A percentile compares a stretch with the other conserved stretches of the same genome.
Evolutionary conservation across 2,329 filamentous ascomycete genomes (phyloP).

Genomic region (Aspergillus pseudotamarii): DNA sequence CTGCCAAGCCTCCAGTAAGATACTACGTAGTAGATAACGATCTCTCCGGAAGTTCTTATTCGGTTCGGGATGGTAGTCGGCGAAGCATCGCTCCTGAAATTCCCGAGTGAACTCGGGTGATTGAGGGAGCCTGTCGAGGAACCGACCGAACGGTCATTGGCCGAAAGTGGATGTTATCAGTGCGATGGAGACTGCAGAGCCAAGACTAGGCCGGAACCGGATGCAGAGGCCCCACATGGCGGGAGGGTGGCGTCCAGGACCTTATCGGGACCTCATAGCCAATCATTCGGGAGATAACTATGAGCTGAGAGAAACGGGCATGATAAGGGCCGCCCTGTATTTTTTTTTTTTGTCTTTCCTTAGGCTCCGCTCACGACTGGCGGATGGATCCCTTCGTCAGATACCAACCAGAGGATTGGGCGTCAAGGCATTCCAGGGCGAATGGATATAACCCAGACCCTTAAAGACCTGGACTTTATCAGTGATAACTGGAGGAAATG

Average conservation of each 20-base stretch:
- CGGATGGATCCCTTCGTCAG: background rate
- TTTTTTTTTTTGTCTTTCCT: background rate
- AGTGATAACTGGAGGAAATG: background rate
- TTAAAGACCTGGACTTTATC: background rate
- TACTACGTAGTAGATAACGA: background rate
- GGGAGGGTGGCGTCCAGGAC: slow-evolving; percentile 17
- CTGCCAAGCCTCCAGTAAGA: background rate
- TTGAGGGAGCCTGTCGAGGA: slow-evolving; percentile 9
- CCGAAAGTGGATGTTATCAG: slow-evolving; percentile 21
- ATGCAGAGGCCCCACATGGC: slow-evolving; percentile 10
- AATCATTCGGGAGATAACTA: slow-evolving; percentile 18
- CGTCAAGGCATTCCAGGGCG: background rate
- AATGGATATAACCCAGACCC: background rate
- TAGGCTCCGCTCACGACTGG: background rate
- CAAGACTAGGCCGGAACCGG: slow-evolving; percentile 12
- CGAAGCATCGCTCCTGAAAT: slow-evolving; percentile 8
- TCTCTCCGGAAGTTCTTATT: background rate
- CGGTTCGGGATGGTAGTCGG: background rate
- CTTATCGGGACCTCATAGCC: slow-evolving; percentile 23
- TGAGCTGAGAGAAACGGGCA: slow-evolving; percentile 22
- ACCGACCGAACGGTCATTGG: slow-evolving; percentile 15
- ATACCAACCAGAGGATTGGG: background rate
- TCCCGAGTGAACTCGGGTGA: slow-evolving; percentile 17
- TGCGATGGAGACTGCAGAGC: slow-evolving; percentile 9
- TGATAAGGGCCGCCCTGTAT: slow-evolving; percentile 9